These are phyloP conservation scores for Syzygium syzygioides DNA, from an alignment of 441 rosid genomes.

Conservation along the genomic window DNA sequence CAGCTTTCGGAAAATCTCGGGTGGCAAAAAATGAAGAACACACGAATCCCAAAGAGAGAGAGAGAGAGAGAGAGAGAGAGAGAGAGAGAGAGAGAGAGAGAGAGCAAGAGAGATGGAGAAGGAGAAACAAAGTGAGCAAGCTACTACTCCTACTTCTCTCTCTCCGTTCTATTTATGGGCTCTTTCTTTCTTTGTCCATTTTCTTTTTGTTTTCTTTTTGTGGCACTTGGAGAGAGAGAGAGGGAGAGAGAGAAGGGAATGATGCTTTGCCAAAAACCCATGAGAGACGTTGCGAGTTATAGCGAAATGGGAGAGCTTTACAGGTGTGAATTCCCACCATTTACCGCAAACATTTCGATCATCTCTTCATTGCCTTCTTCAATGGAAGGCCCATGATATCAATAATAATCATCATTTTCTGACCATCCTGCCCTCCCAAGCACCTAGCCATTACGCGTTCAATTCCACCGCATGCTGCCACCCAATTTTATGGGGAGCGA, in stretches of 20 bases:
- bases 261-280: conserved; percentile 30
- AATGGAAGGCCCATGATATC: background rate
- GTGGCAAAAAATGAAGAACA: conserved; percentile 1
- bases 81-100: background rate
- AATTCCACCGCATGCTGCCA: background rate
- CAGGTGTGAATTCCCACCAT: conserved; percentile 33
- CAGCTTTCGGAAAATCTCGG: conserved; percentile 50
- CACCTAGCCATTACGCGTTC: background rate
- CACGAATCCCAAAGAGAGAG: conserved; percentile 32
- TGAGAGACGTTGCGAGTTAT: conserved; percentile 32
- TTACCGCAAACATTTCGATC: conserved; percentile 9
- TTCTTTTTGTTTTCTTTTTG: background rate
- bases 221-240: background rate
- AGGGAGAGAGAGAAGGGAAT: conserved; percentile 32
- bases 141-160: background rate
- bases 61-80: background rate
- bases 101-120: conserved; percentile 10
- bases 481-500: background rate
- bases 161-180: background rate
- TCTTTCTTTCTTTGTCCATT: background rate
- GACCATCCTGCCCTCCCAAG: background rate
- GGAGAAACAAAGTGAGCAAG: conserved; percentile 21
- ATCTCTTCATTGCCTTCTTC: background rate
- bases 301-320: conserved; percentile 42
- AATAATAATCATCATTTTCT: background rate